Percentiles rank a stretch among this genome's conserved stretches.
Conservation (phyloP, 352 stramenopile genomes). For the Pythium scleroteichum region DNA sequence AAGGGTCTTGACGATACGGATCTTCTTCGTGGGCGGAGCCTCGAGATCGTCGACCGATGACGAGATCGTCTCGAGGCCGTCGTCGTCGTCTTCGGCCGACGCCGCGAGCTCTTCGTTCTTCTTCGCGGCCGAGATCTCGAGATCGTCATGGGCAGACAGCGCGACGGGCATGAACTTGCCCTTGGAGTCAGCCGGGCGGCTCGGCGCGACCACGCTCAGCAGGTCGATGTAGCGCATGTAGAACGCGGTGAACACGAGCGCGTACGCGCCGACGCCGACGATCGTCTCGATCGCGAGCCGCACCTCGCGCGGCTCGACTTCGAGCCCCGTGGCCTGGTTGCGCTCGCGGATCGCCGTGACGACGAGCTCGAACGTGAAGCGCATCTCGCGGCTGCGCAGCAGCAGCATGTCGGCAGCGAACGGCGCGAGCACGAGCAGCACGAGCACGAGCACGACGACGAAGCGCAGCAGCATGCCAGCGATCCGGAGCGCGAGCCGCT, state of each 20-base stretch:
- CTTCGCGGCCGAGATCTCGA: too few relatives aligned
- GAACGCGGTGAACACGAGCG: constrained; percentile 5
- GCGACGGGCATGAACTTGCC: too few relatives aligned
- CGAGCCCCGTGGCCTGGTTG: neutral
- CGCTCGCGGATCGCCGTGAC: neutral
- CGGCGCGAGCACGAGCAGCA: constrained; percentile 14
- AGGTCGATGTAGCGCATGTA: too few relatives aligned
- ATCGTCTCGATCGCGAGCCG: constrained; percentile 5
- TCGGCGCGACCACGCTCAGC: too few relatives aligned
- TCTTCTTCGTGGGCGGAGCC: constrained; percentile 20
- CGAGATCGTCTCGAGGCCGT: neutral
- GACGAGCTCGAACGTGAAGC: constrained; percentile 10
- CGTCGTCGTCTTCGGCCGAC: too few relatives aligned
- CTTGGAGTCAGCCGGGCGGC: neutral
- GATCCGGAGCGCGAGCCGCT: neutral
- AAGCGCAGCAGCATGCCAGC: neutral
- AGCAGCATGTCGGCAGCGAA: constrained; percentile 25
- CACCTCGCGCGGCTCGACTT: constrained; percentile 21
- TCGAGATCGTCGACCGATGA: constrained; percentile 27
- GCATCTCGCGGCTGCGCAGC: constrained; percentile 14
- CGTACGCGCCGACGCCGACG: neutral
- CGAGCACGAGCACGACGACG: constrained; percentile 1
- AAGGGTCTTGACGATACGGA: too few relatives aligned
- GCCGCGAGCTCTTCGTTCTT: too few relatives aligned
- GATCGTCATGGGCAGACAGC: too few relatives aligned